Evolutionary conservation across 768 basidiomycete species (phyloP), one percentile per base, ranked within the genome.

Genomic region (Russula abietina): DNA sequence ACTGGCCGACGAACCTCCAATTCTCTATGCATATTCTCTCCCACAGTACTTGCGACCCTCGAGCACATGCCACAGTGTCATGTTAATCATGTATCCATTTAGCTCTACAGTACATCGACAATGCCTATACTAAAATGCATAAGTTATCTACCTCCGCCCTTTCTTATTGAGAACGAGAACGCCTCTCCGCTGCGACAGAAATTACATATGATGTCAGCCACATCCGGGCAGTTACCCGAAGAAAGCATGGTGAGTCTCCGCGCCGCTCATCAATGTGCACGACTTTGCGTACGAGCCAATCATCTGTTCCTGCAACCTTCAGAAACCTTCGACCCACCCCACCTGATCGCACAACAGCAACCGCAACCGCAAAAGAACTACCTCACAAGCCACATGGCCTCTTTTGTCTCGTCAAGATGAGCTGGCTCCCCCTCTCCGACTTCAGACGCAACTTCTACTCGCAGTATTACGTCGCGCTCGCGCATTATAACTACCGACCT

Each of bases 181-280:
- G n/a, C n/a, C n/a, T n/a, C n/a, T n/a, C 73, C 30, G 66, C 62
- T 7, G 65, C 70, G 7, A 74, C 72, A 24, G 71, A 73, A 55
- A 68, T 72, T 24, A n/a, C 55, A 10, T n/a, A 45, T 4, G 70
- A 71, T 50, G 39, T 57, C 28, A 68, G 65, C n/a, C 57, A 60
- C 52, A 52, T 67, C n/a, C 50, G 63, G 60, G 38, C 46, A 22
- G 10, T 56, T 43, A 4, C 19, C 46, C 4, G 53, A 65, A 24
- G 66, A 61, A 6, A 48, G 32, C 55, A 39, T 49, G 2, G 28
- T 14, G 8, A 53, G 45, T 6, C 67, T 70, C 10, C 59, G 62
- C 22, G 62, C 57, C 0, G 59, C 60, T 19, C n/a, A 70, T 74
- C 41, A 74, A 73, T 59, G 73, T 73, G 36, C 72, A 70, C 55